Conservation (phyloP, 2,329 filamentous ascomycete genomes). For the Trichoderma pleuroti region DNA sequence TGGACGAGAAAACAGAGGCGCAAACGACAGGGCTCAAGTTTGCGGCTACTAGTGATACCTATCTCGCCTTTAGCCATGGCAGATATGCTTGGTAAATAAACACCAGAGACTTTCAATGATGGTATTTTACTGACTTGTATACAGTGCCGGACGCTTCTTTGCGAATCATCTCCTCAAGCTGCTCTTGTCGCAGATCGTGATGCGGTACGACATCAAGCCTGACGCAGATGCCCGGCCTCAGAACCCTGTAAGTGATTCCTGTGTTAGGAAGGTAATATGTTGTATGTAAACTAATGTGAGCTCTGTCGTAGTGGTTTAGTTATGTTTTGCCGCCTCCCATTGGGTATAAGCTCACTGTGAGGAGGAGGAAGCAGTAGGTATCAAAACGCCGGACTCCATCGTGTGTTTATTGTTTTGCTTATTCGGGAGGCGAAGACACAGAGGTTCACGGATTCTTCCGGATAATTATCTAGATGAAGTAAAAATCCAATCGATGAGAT, state of each 20-base stretch:
- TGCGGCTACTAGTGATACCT: background rate
- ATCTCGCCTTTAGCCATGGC: background rate
- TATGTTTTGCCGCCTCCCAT: constrained; percentile 1
- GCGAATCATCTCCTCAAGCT: constrained; percentile 4
- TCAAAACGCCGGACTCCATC: background rate
- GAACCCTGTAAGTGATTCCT: background rate
- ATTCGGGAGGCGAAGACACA: background rate
- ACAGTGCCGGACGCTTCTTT: background rate
- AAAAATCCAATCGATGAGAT: background rate
- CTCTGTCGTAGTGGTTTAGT: background rate
- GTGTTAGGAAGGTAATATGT: background rate
- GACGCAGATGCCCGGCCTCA: background rate
- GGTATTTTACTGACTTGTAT: background rate
- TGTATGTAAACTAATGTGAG: background rate
- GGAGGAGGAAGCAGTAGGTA: background rate
- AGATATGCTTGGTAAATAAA: background rate
- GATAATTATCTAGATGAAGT: background rate
- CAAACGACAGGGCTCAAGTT: background rate
- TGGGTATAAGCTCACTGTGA: background rate
- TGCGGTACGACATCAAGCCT: constrained; percentile 1
- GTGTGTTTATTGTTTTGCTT: background rate
- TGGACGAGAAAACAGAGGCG: background rate
- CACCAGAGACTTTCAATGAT: background rate
- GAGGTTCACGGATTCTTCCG: background rate
- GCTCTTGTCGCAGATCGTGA: background rate